Percentiles rank a stretch among this genome's conserved stretches.
These are phyloP conservation scores for Fusarium protoensiforme DNA, from an alignment of 2,329 filamentous ascomycete genomes.

Conservation along the genomic window DNA sequence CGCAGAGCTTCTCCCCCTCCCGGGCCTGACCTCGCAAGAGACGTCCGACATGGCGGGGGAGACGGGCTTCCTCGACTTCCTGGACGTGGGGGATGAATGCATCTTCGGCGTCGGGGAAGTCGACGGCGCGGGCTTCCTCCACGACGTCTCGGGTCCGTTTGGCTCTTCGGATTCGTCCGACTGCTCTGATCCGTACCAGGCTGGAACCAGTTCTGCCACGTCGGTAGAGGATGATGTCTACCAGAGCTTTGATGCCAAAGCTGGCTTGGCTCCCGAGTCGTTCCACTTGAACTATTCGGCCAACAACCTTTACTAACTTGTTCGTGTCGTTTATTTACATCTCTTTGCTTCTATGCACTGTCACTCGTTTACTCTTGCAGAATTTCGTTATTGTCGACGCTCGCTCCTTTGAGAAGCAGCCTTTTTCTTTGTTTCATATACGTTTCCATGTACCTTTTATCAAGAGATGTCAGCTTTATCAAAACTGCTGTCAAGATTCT, in stretches of 20 bases:
- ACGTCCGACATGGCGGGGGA: conserved; percentile 9
- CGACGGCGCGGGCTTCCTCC: not conserved
- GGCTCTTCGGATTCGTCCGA: conserved; percentile 8
- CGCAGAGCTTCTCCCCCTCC: conserved; percentile 11
- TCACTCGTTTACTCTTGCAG: not conserved
- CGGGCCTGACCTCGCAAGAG: conserved; percentile 22
- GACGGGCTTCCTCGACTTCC: conserved; percentile 3
- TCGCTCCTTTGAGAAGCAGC: not conserved
- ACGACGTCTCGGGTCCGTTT: not conserved
- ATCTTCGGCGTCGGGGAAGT: conserved; percentile 11
- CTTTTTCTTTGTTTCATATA: not conserved
- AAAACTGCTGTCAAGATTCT: not conserved
- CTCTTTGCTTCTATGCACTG: not conserved
- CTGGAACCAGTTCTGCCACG: conserved; percentile 26
- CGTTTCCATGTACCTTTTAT: not conserved
- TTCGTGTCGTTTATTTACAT: not conserved
- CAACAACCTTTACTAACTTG: not conserved
- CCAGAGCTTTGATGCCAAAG: conserved; percentile 17
- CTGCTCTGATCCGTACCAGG: conserved; percentile 21
- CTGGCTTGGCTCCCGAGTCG: not conserved
- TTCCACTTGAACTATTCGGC: not conserved
- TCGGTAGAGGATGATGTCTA: conserved; percentile 26
- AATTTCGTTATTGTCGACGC: not conserved
- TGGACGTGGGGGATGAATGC: not conserved
- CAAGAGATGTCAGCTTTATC: not conserved